Base-by-base conservation (phyloP, 805 yeast genomes). In the Candida oleophila region DNA sequence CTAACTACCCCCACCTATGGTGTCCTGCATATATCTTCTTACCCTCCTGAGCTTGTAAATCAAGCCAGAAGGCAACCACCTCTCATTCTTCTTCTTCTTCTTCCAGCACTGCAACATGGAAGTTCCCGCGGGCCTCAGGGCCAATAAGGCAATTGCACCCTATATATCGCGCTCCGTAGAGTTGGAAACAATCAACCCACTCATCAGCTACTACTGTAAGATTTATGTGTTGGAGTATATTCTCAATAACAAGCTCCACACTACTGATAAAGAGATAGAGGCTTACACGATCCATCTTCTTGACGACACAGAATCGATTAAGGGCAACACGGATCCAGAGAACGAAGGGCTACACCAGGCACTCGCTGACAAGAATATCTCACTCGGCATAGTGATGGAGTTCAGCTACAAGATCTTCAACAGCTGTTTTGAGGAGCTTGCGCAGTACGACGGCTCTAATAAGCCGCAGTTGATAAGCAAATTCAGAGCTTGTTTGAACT, bases 191-290 rank as follows among this genome's bases (percentile, higher is more conserved):
- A 75, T 73, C 8, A 85, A 87, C 50, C 90, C 95, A 0, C 66
- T 84, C 9, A 77, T 89, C 22, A 72, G 92, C 3, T 89, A 88
- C 64, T 87, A 78, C 63, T 86, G 94, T 64, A 75, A 73, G 62
- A 54, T 53, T 42, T 84, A 85, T 58, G 87, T 90, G 0, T 83
- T 87, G 2, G 92, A 91, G 62, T 72, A 80, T 55, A 82, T 92
- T 3, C 67, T 92, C 18, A 73, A 73, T 33, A 64, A 76, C 38
- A 77, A 81, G 46, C 67, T 83, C 18, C 96, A 90, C 57, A 67
- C 77, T 19, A 55, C 68, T 1, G 78, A 79, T 49, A 66, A 71
- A 5, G 85, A 76, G 12, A 78, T 78, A 22, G 89, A 88, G 12
- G 56, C 55, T 1, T 80, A 79, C 54, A 88, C 92, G 0, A 67